These are phyloP conservation scores for Aphanoascus verrucosus DNA, from an alignment of 2,329 filamentous ascomycete genomes.

Conservation along the genomic window DNA sequence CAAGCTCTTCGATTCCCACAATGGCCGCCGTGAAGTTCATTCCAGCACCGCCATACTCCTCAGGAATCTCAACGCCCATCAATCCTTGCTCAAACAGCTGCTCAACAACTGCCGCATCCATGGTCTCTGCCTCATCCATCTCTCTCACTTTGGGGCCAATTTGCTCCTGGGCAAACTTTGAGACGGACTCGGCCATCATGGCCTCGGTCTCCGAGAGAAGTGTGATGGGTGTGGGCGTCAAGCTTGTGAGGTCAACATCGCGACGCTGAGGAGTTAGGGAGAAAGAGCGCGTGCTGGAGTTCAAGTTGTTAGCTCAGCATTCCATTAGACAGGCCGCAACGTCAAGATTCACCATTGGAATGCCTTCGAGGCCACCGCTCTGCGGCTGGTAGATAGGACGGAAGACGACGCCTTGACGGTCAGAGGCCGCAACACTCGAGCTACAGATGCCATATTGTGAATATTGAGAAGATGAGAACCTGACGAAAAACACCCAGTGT, in stretches of 20 bases:
- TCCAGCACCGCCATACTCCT: slow-evolving; percentile 89
- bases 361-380: slow-evolving; percentile 29
- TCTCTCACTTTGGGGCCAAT: slow-evolving; percentile 85
- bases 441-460: slow-evolving; percentile 39
- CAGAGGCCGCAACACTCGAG: slow-evolving; percentile 38
- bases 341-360: slow-evolving; percentile 31
- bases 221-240: slow-evolving; percentile 84
- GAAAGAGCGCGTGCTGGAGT: slow-evolving; percentile 42
- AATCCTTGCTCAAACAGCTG: slow-evolving; percentile 94
- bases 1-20: slow-evolving; percentile 92
- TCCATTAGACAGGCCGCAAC: neutral
- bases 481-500: neutral
- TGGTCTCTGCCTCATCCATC: slow-evolving; percentile 93
- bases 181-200: slow-evolving; percentile 80
- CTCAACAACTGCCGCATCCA: slow-evolving; percentile 82
- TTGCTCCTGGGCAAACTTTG: slow-evolving; percentile 80
- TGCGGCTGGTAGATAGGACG: slow-evolving; percentile 32
- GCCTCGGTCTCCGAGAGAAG: slow-evolving; percentile 83
- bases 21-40: slow-evolving; percentile 99
- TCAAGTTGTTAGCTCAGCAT: neutral
- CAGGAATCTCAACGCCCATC: slow-evolving; percentile 95
- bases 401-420: slow-evolving; percentile 30
- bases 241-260: slow-evolving; percentile 56
- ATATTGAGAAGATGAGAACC: neutral
- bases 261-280: slow-evolving; percentile 50